These are phyloP conservation scores for Lasiodiplodia sp. DNA, from an alignment of 2,329 filamentous ascomycete genomes.

Conservation along the genomic window DNA sequence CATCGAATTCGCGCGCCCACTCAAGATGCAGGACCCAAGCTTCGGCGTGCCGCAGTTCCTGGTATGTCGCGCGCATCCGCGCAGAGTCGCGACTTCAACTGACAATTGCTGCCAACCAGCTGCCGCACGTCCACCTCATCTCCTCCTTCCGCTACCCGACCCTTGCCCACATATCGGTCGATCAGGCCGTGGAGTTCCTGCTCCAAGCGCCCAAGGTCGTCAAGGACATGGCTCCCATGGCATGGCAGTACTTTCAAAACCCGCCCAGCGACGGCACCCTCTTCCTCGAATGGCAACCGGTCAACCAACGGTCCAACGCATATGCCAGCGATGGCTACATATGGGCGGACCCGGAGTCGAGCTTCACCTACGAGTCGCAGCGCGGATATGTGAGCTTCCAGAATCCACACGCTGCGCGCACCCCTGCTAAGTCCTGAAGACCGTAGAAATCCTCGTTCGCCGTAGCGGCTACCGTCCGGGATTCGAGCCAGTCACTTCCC, in stretches of 20 bases:
- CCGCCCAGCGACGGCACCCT: slow-evolving; percentile 79
- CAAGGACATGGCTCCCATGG: slow-evolving; percentile 83
- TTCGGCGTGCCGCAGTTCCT: slow-evolving; percentile 28
- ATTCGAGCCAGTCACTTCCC: slow-evolving; percentile 74
- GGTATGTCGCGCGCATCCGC: slow-evolving; percentile 27
- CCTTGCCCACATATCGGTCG: slow-evolving; percentile 72
- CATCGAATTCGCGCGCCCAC: slow-evolving; percentile 8
- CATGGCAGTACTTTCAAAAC: slow-evolving; percentile 88
- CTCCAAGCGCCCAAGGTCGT: slow-evolving; percentile 84
- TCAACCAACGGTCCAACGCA: slow-evolving; percentile 69
- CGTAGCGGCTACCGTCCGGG: slow-evolving; percentile 80
- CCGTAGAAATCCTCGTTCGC: slow-evolving; percentile 87
- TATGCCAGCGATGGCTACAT: slow-evolving; percentile 93
- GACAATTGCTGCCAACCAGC: slow-evolving; percentile 54
- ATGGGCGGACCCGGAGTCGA: slow-evolving; percentile 83
- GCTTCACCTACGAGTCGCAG: slow-evolving; percentile 73
- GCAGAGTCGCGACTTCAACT: slow-evolving; percentile 18
- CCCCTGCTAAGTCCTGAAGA: slow-evolving; percentile 58
- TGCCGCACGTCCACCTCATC: slow-evolving; percentile 88
- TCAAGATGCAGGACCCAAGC: slow-evolving; percentile 31
- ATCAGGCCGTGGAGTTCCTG: slow-evolving; percentile 83
- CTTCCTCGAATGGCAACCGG: slow-evolving; percentile 86
- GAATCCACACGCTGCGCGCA: neutral
- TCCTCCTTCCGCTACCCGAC: slow-evolving; percentile 83
- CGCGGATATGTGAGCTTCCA: slow-evolving; percentile 65